A percentile compares a stretch with the other conserved stretches of the same genome.
phyloP scores from a whole-genome alignment of 768 basidiomycete species.

The Serendipita vermifera region DNA sequence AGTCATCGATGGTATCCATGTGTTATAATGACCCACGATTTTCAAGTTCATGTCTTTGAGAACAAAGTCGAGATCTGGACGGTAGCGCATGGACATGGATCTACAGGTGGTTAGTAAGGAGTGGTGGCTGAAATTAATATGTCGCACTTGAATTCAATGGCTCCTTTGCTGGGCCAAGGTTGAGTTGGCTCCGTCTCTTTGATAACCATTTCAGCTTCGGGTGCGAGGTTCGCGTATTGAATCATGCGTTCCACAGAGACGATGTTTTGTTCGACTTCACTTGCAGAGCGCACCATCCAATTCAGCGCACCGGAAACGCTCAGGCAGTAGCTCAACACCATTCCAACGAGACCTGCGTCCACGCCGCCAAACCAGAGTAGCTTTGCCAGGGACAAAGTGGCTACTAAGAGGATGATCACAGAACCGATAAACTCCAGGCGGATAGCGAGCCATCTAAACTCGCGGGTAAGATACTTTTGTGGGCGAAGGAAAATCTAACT shows the following conservation, averaged over 20 bases:
- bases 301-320: constrained; percentile 77
- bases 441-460: constrained; percentile 29
- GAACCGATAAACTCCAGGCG: constrained; percentile 64
- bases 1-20: constrained; percentile 12
- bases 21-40: constrained; percentile 34
- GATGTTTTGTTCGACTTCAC: constrained; percentile 83
- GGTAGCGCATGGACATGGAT: constrained; percentile 64
- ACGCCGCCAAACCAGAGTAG: constrained; percentile 57
- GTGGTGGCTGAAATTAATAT: too few relatives aligned
- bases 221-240: constrained; percentile 59
- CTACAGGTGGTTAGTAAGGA: constrained; percentile 25
- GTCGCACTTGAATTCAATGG: constrained; percentile 59
- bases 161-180: constrained; percentile 62
- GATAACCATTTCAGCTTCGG: constrained; percentile 65
- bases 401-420: constrained; percentile 62
- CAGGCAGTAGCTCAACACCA: constrained; percentile 74
- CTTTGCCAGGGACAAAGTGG: constrained; percentile 50
- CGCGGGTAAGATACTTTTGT: too few relatives aligned
- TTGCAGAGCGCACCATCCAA: constrained; percentile 70
- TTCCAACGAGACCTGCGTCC: constrained; percentile 77
- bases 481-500: too few relatives aligned
- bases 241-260: constrained; percentile 81
- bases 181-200: constrained; percentile 40
- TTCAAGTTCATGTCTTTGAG: constrained; percentile 60
- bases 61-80: constrained; percentile 65